phyloP scores from a whole-genome alignment of 1,139 yeast genomes.

The Diutina catenulata region DNA sequence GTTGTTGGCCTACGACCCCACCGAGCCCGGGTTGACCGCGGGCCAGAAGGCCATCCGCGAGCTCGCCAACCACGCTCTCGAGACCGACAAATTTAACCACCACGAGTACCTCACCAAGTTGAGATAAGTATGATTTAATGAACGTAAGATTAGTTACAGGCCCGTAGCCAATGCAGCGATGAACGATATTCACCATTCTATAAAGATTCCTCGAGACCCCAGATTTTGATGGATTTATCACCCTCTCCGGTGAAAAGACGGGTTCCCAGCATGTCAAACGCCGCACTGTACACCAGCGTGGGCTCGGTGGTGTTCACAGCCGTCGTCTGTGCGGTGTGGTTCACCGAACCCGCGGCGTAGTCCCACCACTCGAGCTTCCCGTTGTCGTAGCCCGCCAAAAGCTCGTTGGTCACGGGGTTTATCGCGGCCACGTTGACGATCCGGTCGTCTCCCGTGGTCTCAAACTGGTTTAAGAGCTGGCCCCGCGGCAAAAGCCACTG shows the following conservation, averaged over 20 bases:
- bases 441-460: conserved; percentile 21
- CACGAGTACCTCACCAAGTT: too few species aligned
- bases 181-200: too few species aligned
- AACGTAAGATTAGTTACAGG: too few species aligned
- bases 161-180: too few species aligned
- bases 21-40: background rate
- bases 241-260: conserved; percentile 80
- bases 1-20: background rate
- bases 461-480: conserved; percentile 39
- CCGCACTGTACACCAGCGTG: conserved; percentile 57
- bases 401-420: conserved; percentile 49
- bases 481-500: conserved; percentile 84
- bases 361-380: conserved; percentile 74
- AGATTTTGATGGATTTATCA: conserved; percentile 79
- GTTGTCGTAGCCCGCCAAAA: conserved; percentile 78
- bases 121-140: too few species aligned
- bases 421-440: conserved; percentile 62
- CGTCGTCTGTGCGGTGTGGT: conserved; percentile 41
- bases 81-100: background rate
- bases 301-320: conserved; percentile 18
- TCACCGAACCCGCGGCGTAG: conserved; percentile 55
- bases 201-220: too few species aligned
- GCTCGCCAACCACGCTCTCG: conserved; percentile 1
- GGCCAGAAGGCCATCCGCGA: background rate
- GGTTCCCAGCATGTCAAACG: conserved; percentile 72